Base-by-base conservation (phyloP, 2,329 filamentous ascomycete species). In the Lasiodiplodia sp. region DNA sequence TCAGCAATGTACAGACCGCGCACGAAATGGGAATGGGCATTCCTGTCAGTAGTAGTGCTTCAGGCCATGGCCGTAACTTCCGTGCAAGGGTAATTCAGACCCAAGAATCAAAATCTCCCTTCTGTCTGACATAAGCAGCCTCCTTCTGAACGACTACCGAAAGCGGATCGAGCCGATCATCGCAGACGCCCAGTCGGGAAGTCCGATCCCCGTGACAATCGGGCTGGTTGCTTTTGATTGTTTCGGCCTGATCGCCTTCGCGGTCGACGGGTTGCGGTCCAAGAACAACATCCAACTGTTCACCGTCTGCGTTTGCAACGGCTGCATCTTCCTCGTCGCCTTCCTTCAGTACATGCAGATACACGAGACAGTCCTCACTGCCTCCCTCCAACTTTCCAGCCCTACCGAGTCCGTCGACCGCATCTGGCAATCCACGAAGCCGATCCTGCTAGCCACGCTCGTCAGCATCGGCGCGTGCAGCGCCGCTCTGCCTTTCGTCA, bases 231-330 rank as follows among this genome's bases (percentile, higher is more conserved):
- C 67, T 0, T 49, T 75, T 3, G 74, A 72, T 18, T 71, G 68
- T 40, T 16, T 74, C 5, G 74, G 71, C 65, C 72, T 73, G 57
- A 31, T 70, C 4, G 23, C 68, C 10, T 68, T 76, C 8, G 70
- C 73, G 23, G 68, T 75, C 2, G 74, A 76, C 47, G 72, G 72
- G 8, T 66, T 72, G 12, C 70, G 72, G 12, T 69, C 71, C 40
- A 74, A 74, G 49, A 75, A 75, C 52, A 72, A 72, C 40, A 69
- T 75, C 16, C 74, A 76, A 57, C 52, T 75, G 0, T 72, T 72
- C 14, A 68, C 68, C 5, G 67, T 72, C 57, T 73, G 73, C 49
- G 49, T 71, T 7, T 70, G 70, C 55, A 73, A 76, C 40, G 44
- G 70, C 10, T 71, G 69, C 31, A 51, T 76, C 6, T 70, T 71